Conservation (phyloP, 345 rosid genomes). For the Garcia nutans region DNA sequence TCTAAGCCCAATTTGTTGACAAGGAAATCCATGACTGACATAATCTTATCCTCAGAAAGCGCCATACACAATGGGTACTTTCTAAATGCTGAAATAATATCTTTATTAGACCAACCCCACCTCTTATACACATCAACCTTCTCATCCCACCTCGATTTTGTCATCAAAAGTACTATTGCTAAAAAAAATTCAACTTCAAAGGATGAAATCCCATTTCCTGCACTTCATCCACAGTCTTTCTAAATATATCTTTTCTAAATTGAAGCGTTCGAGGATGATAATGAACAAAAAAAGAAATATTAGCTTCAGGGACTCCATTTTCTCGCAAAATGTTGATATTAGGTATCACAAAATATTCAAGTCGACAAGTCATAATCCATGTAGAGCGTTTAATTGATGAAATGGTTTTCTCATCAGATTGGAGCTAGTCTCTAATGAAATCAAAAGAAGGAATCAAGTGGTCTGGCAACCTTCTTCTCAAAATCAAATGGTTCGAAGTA, state of each 20-base stretch:
- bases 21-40: conserved; percentile 41
- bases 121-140: conserved; percentile 37
- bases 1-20: conserved; percentile 5
- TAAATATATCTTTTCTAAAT: background rate
- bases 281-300: background rate
- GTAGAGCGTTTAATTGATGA: background rate
- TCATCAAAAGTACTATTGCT: conserved; percentile 38
- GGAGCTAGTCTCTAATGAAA: conserved; percentile 5
- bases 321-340: conserved; percentile 2
- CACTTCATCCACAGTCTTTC: conserved; percentile 26
- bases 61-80: conserved; percentile 44
- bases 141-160: conserved; percentile 37
- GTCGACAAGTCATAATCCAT: background rate
- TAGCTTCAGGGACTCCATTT: conserved; percentile 18
- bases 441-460: conserved; percentile 16
- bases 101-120: conserved; percentile 58
- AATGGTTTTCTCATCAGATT: conserved; percentile 1
- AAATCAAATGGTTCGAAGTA: background rate
- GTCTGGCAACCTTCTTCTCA: conserved; percentile 11
- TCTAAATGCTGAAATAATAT: conserved; percentile 37
- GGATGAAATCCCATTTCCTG: conserved; percentile 50
- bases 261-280: background rate
- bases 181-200: conserved; percentile 30
- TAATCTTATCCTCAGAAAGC: conserved; percentile 41
- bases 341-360: background rate